These are phyloP conservation scores for Sporisorium scitamineum DNA, from an alignment of 1,284 basidiomycete genomes.

Conservation along the genomic window DNA sequence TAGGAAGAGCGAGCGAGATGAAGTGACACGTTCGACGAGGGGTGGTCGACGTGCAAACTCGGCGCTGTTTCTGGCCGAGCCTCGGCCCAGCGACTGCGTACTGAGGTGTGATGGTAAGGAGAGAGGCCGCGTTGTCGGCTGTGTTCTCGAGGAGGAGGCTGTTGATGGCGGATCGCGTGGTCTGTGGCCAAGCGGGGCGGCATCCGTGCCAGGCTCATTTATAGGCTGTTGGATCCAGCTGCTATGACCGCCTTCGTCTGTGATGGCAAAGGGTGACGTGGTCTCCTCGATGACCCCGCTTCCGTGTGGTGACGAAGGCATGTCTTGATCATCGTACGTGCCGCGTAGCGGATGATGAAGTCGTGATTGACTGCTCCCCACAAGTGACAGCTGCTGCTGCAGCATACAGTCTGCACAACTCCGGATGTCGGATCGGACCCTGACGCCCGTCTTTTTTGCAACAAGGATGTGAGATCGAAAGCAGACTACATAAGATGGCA, in stretches of 20 bases:
- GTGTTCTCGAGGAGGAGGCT: conserved; percentile 7
- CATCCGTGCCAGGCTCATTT: not conserved
- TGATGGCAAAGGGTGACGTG: not conserved
- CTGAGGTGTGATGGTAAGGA: conserved; percentile 23
- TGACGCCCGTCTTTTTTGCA: not conserved
- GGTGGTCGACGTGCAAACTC: conserved; percentile 26
- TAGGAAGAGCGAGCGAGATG: conserved; percentile 34
- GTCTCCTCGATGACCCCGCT: not conserved
- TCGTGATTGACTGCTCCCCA: conserved; percentile 1
- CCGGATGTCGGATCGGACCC: conserved; percentile 6
- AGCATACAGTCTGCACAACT: not conserved
- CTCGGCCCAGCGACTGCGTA: conserved; percentile 27
- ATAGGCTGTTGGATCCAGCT: conserved; percentile 31
- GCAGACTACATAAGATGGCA: too few species aligned
- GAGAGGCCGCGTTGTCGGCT: not conserved
- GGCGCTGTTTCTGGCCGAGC: conserved; percentile 27
- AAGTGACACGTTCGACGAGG: conserved; percentile 36
- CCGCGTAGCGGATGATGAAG: not conserved
- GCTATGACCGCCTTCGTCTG: conserved; percentile 32
- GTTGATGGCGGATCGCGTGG: not conserved
- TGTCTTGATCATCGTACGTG: conserved; percentile 6
- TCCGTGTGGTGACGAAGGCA: conserved; percentile 21
- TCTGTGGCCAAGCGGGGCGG: not conserved
- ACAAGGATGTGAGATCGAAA: not conserved
- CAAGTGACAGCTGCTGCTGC: not conserved